phyloP scores from a whole-genome alignment of 495 filamentous ascomycete species.

The Penicillium pancosmium region DNA sequence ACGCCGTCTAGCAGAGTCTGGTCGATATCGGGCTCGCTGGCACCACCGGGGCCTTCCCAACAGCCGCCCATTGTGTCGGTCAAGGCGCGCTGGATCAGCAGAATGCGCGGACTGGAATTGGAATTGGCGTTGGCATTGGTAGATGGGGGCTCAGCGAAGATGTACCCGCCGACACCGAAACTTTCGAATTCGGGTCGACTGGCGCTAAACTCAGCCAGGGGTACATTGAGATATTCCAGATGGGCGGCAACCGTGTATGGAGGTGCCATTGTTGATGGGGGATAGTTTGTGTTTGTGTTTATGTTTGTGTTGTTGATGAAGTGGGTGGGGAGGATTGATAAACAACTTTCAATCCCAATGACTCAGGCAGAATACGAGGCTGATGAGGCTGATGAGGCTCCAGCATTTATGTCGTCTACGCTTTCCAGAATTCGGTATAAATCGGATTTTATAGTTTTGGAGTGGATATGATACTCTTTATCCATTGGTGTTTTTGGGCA shows the following conservation, averaged over 20 bases:
- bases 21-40: constrained; percentile 46
- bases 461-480: no score
- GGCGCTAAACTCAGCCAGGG: constrained; percentile 36
- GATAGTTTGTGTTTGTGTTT: background rate
- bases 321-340: background rate
- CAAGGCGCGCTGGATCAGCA: constrained; percentile 56
- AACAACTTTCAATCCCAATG: no score
- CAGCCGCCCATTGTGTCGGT: constrained; percentile 46
- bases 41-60: constrained; percentile 65
- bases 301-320: background rate
- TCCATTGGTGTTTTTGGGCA: no score
- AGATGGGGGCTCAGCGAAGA: constrained; percentile 37
- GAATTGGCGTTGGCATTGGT: background rate
- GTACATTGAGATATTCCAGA: constrained; percentile 40
- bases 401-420: no score
- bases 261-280: constrained; percentile 13
- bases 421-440: no score
- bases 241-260: constrained; percentile 41
- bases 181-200: constrained; percentile 37
- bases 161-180: constrained; percentile 42
- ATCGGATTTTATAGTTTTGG: no score
- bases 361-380: no score
- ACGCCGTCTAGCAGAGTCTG: constrained; percentile 55
- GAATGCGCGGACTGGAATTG: constrained; percentile 30
- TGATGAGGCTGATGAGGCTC: no score